phyloP scores from a whole-genome alignment of 306 rosid genomes.

The Erythrophleum fordii region DNA sequence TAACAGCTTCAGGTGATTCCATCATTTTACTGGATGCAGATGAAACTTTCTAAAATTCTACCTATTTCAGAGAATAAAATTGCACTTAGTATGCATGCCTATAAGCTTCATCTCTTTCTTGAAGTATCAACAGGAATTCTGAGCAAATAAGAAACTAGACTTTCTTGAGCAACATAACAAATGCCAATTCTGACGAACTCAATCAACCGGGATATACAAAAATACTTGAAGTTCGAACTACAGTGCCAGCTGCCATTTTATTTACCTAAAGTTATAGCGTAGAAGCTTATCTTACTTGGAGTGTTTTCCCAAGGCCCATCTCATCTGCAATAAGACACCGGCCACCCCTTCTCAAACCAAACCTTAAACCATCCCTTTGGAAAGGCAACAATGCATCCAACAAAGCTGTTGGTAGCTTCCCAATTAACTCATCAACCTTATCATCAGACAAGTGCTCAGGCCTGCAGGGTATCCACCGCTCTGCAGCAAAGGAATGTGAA shows the following conservation, averaged over 20 bases:
- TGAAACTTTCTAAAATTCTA: background rate
- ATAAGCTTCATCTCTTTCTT: background rate
- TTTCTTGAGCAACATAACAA: slow-evolving; percentile 2
- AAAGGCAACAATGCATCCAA: slow-evolving; percentile 73
- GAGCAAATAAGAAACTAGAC: background rate
- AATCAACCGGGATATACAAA: background rate
- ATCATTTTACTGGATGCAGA: background rate
- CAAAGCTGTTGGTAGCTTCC: slow-evolving; percentile 64
- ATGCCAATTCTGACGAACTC: background rate
- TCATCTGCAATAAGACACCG: slow-evolving; percentile 94
- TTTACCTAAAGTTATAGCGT: slow-evolving; percentile 1
- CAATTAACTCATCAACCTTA: slow-evolving; percentile 64
- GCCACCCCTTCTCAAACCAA: slow-evolving; percentile 85
- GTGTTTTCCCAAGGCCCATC: slow-evolving; percentile 97
- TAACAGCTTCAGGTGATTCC: slow-evolving; percentile 8
- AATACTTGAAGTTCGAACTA: background rate
- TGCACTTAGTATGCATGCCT: background rate
- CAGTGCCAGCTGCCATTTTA: background rate
- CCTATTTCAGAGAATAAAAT: slow-evolving; percentile 15
- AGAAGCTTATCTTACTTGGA: slow-evolving; percentile 65
- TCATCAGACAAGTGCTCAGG: slow-evolving; percentile 80
- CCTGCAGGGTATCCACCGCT: slow-evolving; percentile 70
- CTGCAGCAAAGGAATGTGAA: slow-evolving; percentile 55
- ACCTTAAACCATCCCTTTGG: slow-evolving; percentile 80
- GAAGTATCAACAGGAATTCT: background rate